Evolutionary conservation across 352 stramenopile genomes (phyloP).

Genomic region (Phytophthora sansomeana): DNA sequence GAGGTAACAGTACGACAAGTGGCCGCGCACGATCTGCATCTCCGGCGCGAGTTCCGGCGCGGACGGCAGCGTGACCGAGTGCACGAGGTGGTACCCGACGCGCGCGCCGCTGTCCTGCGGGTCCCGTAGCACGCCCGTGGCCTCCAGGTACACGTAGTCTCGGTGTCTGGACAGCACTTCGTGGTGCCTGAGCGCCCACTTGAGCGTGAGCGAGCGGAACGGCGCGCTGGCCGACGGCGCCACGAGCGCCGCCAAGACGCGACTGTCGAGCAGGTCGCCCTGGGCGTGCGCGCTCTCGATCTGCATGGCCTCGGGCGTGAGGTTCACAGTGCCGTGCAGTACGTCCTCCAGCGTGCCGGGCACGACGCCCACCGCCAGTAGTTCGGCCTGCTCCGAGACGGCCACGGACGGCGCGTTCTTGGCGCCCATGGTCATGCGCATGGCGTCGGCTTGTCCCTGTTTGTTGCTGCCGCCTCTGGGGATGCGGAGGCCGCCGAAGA

Average conservation of each 20-base stretch:
- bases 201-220: conserved; percentile 68
- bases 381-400: conserved; percentile 36
- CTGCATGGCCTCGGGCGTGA: conserved; percentile 68
- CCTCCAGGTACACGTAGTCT: conserved; percentile 76
- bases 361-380: conserved; percentile 55
- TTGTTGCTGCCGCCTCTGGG: conserved; percentile 7
- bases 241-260: conserved; percentile 60
- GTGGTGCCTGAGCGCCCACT: conserved; percentile 69
- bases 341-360: conserved; percentile 53
- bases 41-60: conserved; percentile 66
- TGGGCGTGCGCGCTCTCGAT: conserved; percentile 58
- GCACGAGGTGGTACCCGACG: conserved; percentile 66
- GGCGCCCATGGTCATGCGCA: conserved; percentile 32
- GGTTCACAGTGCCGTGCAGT: conserved; percentile 62
- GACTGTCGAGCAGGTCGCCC: conserved; percentile 60
- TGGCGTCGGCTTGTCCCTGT: conserved; percentile 6
- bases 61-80: conserved; percentile 60
- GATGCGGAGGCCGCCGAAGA: conserved; percentile 21
- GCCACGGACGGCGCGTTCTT: conserved; percentile 20
- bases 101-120: conserved; percentile 45
- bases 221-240: conserved; percentile 51
- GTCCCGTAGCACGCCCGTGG: conserved; percentile 59
- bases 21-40: conserved; percentile 69
- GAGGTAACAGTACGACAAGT: conserved; percentile 63
- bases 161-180: conserved; percentile 63